phyloP scores from a whole-genome alignment of 2,329 filamentous ascomycete genomes.

The Pseudovirgaria hyperparasitica region DNA sequence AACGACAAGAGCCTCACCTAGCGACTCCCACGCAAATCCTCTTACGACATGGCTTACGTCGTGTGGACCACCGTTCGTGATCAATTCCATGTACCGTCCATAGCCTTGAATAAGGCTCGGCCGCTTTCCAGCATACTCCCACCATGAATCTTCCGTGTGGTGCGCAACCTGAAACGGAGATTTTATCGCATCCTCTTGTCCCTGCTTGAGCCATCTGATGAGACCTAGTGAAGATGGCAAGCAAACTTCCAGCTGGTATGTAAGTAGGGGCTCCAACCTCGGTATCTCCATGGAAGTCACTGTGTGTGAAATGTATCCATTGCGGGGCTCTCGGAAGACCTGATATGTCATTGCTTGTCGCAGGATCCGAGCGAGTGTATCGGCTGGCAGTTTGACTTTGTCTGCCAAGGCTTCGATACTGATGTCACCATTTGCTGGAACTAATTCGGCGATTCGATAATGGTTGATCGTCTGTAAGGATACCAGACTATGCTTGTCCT shows the following conservation, averaged over 20 bases:
- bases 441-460: no score
- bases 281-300: slow-evolving; percentile 4
- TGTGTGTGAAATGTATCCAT: slow-evolving; percentile 28
- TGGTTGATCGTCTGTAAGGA: no score
- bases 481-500: no score
- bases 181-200: no score
- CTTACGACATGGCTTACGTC: slow-evolving; percentile 7
- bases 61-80: slow-evolving; percentile 7
- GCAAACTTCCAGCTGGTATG: slow-evolving; percentile 6
- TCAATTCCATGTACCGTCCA: slow-evolving; percentile 6
- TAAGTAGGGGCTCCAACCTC: no score
- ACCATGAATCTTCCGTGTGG: slow-evolving; percentile 5
- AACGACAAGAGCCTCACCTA: slow-evolving; percentile 7
- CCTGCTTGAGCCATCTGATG: slow-evolving; percentile 5
- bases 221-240: slow-evolving; percentile 5
- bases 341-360: slow-evolving; percentile 28
- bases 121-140: slow-evolving; percentile 4
- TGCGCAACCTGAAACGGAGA: slow-evolving; percentile 6
- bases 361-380: slow-evolving; percentile 20
- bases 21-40: slow-evolving; percentile 6
- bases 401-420: no score
- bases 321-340: slow-evolving; percentile 25
- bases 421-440: no score
- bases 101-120: no score
- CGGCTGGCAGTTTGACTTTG: no score